phyloP scores from a whole-genome alignment of 352 stramenopile species.

The Phytophthora palmivora region DNA sequence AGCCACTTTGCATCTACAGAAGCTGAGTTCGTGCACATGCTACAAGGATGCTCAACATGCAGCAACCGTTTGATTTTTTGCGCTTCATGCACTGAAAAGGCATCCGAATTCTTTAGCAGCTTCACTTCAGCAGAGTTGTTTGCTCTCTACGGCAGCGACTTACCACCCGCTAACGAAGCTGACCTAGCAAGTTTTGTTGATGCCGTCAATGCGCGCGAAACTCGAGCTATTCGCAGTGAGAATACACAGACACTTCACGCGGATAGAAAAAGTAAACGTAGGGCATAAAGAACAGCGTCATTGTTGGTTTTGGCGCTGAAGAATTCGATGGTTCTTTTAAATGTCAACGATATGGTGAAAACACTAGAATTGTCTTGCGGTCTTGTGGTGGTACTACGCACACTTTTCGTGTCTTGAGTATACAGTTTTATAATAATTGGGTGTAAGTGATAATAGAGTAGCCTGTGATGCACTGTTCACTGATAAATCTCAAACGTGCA shows the following conservation, averaged over 20 bases:
- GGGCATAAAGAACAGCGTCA: no score
- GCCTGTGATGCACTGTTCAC: no score
- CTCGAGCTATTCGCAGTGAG: slow-evolving; percentile 31
- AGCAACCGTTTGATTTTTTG: slow-evolving; percentile 67
- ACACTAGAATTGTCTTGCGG: no score
- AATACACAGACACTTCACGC: neutral
- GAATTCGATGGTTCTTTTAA: no score
- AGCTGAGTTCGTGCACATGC: slow-evolving; percentile 59
- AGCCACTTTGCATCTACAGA: slow-evolving; percentile 64
- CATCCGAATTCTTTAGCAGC: slow-evolving; percentile 70
- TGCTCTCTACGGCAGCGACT: slow-evolving; percentile 58
- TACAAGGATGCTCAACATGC: slow-evolving; percentile 64
- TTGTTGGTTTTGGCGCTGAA: no score
- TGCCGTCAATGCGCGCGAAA: slow-evolving; percentile 49
- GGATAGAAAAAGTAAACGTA: no score
- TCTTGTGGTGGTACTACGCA: no score
- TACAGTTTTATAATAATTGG: no score
- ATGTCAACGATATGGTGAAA: no score
- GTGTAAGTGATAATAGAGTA: no score
- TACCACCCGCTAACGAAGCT: slow-evolving; percentile 58
- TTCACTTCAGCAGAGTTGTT: slow-evolving; percentile 62
- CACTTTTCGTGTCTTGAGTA: no score
- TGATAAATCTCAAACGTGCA: no score
- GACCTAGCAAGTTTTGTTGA: slow-evolving; percentile 51
- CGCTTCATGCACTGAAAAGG: slow-evolving; percentile 44